Evolutionary conservation across 2,329 filamentous ascomycete genomes (phyloP).

Genomic region (Apiospora sp.): DNA sequence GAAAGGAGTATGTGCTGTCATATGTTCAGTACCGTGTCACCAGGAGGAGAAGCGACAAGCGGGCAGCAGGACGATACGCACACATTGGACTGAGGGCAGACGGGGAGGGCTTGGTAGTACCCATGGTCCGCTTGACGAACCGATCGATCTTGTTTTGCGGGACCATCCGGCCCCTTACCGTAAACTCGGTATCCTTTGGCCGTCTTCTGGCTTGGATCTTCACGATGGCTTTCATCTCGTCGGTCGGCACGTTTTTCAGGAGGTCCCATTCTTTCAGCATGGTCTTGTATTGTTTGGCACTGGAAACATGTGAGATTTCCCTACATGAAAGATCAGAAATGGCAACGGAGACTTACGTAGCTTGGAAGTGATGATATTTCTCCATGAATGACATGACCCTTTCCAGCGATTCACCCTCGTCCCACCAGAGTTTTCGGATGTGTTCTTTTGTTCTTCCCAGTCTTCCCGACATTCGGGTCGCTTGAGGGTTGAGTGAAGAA

Average conservation of each 20-base stretch:
- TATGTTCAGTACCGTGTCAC: background rate
- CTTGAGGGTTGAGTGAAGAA: slow-evolving; percentile 4
- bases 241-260: slow-evolving; percentile 6
- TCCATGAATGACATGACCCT: slow-evolving; percentile 18
- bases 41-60: background rate
- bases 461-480: background rate
- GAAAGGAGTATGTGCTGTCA: background rate
- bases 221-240: slow-evolving; percentile 12
- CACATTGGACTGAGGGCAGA: slow-evolving; percentile 13
- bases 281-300: slow-evolving; percentile 1
- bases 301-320: background rate
- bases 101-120: background rate
- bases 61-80: background rate
- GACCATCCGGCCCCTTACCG: background rate
- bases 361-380: background rate
- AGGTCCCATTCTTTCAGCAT: background rate
- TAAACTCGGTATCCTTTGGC: background rate
- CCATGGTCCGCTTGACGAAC: slow-evolving; percentile 4
- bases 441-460: background rate
- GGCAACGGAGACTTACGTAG: background rate
- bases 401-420: background rate
- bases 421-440: background rate
- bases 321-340: background rate
- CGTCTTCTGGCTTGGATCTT: background rate
- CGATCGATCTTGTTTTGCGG: slow-evolving; percentile 13